Conservation (phyloP, 331 rosid species). For the Acacia concinna region DNA sequence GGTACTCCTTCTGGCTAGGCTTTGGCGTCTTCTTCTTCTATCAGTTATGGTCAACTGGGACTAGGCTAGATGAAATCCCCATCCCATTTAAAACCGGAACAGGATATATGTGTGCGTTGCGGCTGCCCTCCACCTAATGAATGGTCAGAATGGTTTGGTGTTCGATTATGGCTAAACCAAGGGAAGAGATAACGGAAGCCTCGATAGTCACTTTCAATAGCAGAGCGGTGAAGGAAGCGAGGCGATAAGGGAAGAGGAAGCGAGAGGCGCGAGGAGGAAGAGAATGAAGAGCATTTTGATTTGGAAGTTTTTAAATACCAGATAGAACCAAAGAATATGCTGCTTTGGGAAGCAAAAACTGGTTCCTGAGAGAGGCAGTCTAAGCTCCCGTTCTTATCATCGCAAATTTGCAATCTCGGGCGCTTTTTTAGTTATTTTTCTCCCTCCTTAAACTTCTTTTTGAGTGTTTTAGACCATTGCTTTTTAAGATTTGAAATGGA, state of each 20-base stretch:
- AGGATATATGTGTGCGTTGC: background rate
- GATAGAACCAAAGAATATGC: background rate
- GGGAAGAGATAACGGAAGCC: background rate
- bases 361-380: background rate
- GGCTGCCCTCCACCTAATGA: background rate
- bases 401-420: background rate
- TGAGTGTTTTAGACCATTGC: background rate
- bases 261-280: constrained; percentile 26
- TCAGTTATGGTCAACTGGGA: background rate
- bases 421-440: background rate
- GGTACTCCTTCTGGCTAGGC: background rate
- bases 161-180: background rate
- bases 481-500: background rate
- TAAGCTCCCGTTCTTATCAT: constrained; percentile 1
- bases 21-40: background rate
- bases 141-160: background rate
- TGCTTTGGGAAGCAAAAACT: constrained; percentile 12
- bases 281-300: background rate
- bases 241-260: background rate
- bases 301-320: background rate
- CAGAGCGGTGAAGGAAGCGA: background rate
- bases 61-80: background rate
- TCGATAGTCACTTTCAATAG: background rate
- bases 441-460: background rate
- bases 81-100: background rate